Evolutionary conservation across 768 basidiomycete genomes (phyloP).

Genomic region (Rhizopogon sp.): DNA sequence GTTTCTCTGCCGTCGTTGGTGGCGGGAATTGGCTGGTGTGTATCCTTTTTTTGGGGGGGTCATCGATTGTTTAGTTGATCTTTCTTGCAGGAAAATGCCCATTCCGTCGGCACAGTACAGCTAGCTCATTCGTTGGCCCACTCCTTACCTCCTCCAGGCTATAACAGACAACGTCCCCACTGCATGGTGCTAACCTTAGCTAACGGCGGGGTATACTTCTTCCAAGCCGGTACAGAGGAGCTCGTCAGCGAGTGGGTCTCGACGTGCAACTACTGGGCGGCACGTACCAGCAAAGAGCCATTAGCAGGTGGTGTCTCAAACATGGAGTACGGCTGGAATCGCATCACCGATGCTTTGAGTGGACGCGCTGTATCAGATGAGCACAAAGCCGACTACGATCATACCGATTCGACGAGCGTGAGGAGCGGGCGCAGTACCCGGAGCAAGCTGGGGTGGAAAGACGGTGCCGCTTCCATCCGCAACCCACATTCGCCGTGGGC

Average conservation of each 20-base stretch:
- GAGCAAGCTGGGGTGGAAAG: slow-evolving; percentile 70
- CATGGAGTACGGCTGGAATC: slow-evolving; percentile 99
- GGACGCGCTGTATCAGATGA: slow-evolving; percentile 55
- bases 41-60: slow-evolving; percentile 16
- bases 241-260: slow-evolving; percentile 99
- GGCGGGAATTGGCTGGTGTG: slow-evolving; percentile 98
- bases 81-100: slow-evolving; percentile 70
- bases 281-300: slow-evolving; percentile 91
- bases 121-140: slow-evolving; percentile 88
- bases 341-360: slow-evolving; percentile 54
- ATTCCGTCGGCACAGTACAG: slow-evolving; percentile 73
- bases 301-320: slow-evolving; percentile 95
- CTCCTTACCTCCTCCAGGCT: slow-evolving; percentile 85
- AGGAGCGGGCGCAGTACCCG: slow-evolving; percentile 71
- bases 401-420: slow-evolving; percentile 63
- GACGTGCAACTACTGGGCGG: slow-evolving; percentile 99
- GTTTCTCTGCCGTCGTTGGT: slow-evolving; percentile 66
- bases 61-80: slow-evolving; percentile 7
- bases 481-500: slow-evolving; percentile 65
- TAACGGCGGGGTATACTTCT: slow-evolving; percentile 91
- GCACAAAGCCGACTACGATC: slow-evolving; percentile 43
- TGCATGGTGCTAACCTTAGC: slow-evolving; percentile 93
- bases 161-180: slow-evolving; percentile 84
- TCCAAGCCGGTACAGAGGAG: slow-evolving; percentile 98
- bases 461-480: slow-evolving; percentile 61